These are phyloP conservation scores for Litsea cubeba DNA, from an alignment of 164 flowering plant genomes.

Conservation along the genomic window DNA sequence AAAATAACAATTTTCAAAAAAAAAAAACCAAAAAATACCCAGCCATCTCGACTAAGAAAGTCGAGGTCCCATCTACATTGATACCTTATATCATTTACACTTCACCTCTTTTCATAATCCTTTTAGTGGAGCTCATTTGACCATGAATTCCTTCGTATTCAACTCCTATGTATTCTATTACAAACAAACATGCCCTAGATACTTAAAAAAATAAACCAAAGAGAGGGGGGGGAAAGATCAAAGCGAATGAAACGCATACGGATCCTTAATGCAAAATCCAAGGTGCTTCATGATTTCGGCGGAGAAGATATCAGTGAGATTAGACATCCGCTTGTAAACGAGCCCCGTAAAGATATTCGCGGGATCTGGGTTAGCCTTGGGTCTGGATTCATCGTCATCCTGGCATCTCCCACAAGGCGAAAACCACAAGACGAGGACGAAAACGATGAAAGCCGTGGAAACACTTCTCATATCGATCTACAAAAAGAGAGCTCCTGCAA, in stretches of 20 bases:
- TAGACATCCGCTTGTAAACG: conserved; percentile 32
- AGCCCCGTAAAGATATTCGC: conserved; percentile 31
- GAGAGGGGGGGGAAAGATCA: neutral
- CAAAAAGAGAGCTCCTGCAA: neutral
- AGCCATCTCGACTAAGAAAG: no score
- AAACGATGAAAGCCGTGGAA: neutral
- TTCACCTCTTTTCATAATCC: no score
- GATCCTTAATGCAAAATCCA: conserved; percentile 60
- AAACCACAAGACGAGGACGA: conserved; percentile 5
- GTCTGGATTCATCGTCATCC: neutral
- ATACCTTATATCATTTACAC: no score
- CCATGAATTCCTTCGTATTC: no score
- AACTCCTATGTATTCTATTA: no score
- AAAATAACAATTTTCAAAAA: no score
- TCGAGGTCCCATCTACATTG: no score
- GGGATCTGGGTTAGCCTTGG: conserved; percentile 24
- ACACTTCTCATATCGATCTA: conserved; percentile 10
- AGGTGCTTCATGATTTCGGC: conserved; percentile 32
- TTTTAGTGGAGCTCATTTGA: no score
- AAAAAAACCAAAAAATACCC: no score
- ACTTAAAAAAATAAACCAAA: neutral
- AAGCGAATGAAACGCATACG: conserved; percentile 28
- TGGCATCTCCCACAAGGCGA: conserved; percentile 5
- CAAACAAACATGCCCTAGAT: neutral
- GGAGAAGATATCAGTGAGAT: conserved; percentile 37